A percentile compares a stretch with the other conserved stretches of the same genome.
Evolutionary conservation across 176 grass and related monocot species (phyloP).

Genomic region (Rhipidocladum racemiflorum): DNA sequence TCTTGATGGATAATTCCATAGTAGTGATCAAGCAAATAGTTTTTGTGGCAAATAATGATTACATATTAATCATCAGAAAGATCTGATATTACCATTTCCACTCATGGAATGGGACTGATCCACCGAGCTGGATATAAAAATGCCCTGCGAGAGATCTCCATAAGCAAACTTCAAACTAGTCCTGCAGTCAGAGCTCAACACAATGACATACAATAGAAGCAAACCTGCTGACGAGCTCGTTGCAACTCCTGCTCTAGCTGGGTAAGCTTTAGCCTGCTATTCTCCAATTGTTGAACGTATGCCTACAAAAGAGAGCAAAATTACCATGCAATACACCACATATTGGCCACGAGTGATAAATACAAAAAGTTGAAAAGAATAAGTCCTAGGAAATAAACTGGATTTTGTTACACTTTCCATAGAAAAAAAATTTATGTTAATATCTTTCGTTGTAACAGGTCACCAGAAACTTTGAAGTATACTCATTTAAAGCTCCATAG

Average conservation of each 20-base stretch:
- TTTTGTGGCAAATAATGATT: slow-evolving; percentile 16
- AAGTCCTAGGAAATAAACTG: not conserved
- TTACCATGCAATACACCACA: slow-evolving; percentile 10
- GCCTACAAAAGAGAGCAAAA: slow-evolving; percentile 51
- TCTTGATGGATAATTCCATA: not conserved
- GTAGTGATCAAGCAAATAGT: slow-evolving; percentile 5
- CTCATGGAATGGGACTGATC: slow-evolving; percentile 77
- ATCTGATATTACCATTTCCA: slow-evolving; percentile 73
- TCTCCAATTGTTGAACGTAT: slow-evolving; percentile 99
- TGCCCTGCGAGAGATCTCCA: slow-evolving; percentile 59
- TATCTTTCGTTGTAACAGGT: not conserved
- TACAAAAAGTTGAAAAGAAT: not conserved
- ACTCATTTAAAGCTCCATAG: slow-evolving; percentile 17
- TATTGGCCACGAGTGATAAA: not conserved
- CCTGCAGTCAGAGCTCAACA: slow-evolving; percentile 25
- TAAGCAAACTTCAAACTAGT: slow-evolving; percentile 23
- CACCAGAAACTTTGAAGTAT: not conserved
- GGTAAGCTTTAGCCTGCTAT: slow-evolving; percentile 96
- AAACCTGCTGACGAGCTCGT: slow-evolving; percentile 90
- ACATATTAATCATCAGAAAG: slow-evolving; percentile 25
- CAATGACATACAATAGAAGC: slow-evolving; percentile 1
- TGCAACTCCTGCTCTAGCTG: slow-evolving; percentile 98
- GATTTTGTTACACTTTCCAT: not conserved
- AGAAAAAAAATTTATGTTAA: not conserved
- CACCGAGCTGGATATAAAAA: slow-evolving; percentile 96